phyloP scores from a whole-genome alignment of 441 rosid genomes.

The Erodium chrysanthum region DNA sequence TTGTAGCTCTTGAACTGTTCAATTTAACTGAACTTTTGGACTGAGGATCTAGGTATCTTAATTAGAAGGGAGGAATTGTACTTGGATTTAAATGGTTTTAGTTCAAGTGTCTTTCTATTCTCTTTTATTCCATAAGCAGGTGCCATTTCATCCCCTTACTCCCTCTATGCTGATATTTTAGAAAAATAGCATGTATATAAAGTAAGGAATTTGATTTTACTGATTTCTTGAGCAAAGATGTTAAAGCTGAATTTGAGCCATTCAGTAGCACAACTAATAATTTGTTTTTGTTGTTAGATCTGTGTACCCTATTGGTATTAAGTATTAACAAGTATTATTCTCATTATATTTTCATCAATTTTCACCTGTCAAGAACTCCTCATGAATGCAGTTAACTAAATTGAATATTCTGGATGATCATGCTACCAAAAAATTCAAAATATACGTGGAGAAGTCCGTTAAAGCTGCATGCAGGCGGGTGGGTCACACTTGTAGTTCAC shows the following conservation, averaged over 20 bases:
- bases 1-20: neutral
- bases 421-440: slow-evolving; percentile 41
- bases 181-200: neutral
- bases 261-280: neutral
- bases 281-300: neutral
- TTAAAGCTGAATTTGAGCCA: slow-evolving; percentile 5
- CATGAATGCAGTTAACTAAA: slow-evolving; percentile 41
- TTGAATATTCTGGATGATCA: slow-evolving; percentile 34
- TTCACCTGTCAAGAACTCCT: slow-evolving; percentile 15
- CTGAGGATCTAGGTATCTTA: neutral
- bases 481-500: slow-evolving; percentile 23
- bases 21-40: neutral
- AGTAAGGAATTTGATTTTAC: neutral
- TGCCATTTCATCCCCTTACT: neutral
- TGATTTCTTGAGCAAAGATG: slow-evolving; percentile 8
- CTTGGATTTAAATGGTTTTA: neutral
- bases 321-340: slow-evolving; percentile 6
- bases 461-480: slow-evolving; percentile 73
- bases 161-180: neutral
- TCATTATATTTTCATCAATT: slow-evolving; percentile 4
- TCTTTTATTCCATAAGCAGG: neutral
- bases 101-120: neutral
- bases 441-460: slow-evolving; percentile 53
- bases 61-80: slow-evolving; percentile 4
- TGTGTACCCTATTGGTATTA: neutral